A percentile compares a stretch with the other conserved stretches of the same genome.
Evolutionary conservation across 2,329 filamentous ascomycete genomes (phyloP).

Genomic region (Hymenoscyphus scutula): DNA sequence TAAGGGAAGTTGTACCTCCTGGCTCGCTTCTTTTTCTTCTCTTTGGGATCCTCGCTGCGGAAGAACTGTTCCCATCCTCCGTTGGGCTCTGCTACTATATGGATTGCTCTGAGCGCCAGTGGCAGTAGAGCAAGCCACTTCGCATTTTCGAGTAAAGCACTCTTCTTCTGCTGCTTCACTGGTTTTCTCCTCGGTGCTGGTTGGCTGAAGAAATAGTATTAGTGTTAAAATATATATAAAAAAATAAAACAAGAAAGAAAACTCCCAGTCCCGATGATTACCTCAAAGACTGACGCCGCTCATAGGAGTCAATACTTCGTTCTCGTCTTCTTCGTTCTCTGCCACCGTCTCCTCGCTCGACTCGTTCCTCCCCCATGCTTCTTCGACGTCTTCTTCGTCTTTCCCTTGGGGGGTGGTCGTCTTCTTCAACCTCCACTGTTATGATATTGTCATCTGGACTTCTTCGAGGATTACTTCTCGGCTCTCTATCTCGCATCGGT

Average conservation of each 20-base stretch:
- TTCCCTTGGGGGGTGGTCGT: neutral
- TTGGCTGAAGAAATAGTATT: neutral
- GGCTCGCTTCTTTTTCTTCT: conserved; percentile 8
- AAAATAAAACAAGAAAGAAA: neutral
- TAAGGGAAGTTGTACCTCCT: neutral
- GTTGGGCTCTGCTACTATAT: conserved; percentile 17
- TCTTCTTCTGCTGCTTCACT: neutral
- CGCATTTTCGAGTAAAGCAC: conserved; percentile 1
- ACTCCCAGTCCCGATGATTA: neutral
- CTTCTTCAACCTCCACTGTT: neutral
- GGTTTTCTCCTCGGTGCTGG: neutral
- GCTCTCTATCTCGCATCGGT: neutral
- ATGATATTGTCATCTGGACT: neutral
- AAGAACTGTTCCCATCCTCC: conserved; percentile 23
- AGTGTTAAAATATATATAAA: conserved; percentile 1
- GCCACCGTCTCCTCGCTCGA: neutral
- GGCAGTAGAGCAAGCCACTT: conserved; percentile 17
- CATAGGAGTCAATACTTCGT: neutral
- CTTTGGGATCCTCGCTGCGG: conserved; percentile 10
- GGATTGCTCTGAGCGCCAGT: conserved; percentile 12
- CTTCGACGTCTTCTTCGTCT: neutral
- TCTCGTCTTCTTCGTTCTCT: conserved; percentile 2
- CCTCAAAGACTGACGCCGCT: conserved; percentile 2
- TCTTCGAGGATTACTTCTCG: neutral
- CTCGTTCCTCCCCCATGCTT: neutral